Percentiles rank a stretch among this genome's conserved stretches.
Conservation (phyloP, 352 stramenopile genomes). For the Globisporangium megalacanthum region DNA sequence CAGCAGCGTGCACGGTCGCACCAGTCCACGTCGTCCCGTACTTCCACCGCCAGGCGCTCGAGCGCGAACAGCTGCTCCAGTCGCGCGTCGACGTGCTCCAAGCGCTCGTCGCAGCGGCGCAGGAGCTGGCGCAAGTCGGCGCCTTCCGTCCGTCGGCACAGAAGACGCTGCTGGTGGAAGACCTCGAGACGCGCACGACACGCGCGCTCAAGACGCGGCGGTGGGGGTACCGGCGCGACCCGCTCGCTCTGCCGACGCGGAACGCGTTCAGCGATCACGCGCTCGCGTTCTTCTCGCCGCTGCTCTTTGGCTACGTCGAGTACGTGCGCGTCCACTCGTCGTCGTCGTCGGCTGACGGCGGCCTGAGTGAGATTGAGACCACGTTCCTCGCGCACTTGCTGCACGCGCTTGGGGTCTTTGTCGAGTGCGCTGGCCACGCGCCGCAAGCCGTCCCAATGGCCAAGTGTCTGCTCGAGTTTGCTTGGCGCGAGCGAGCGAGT, state of each 20-base stretch:
- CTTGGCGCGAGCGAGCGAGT: conserved; percentile 47
- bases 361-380: conserved; percentile 49
- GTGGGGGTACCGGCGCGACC: conserved; percentile 63
- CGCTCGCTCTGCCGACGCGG: conserved; percentile 33
- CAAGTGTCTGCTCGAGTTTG: conserved; percentile 65
- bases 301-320: conserved; percentile 67
- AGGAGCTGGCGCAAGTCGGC: conserved; percentile 62
- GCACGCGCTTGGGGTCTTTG: conserved; percentile 56
- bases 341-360: not conserved
- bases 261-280: conserved; percentile 64
- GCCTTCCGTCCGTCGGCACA: conserved; percentile 16
- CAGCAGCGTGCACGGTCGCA: conserved; percentile 39
- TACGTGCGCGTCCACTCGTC: conserved; percentile 33
- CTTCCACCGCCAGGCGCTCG: conserved; percentile 54
- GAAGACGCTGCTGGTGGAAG: conserved; percentile 44
- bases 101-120: conserved; percentile 43
- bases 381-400: conserved; percentile 69
- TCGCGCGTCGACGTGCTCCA: conserved; percentile 63
- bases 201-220: conserved; percentile 55
- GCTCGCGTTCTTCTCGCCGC: conserved; percentile 64
- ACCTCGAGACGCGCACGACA: conserved; percentile 39
- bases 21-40: conserved; percentile 42
- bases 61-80: conserved; percentile 71
- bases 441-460: conserved; percentile 59
- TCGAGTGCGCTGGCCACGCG: conserved; percentile 60